Evolutionary conservation across 2,329 filamentous ascomycete genomes (phyloP).

Genomic region (Aspergillus vadensis): DNA sequence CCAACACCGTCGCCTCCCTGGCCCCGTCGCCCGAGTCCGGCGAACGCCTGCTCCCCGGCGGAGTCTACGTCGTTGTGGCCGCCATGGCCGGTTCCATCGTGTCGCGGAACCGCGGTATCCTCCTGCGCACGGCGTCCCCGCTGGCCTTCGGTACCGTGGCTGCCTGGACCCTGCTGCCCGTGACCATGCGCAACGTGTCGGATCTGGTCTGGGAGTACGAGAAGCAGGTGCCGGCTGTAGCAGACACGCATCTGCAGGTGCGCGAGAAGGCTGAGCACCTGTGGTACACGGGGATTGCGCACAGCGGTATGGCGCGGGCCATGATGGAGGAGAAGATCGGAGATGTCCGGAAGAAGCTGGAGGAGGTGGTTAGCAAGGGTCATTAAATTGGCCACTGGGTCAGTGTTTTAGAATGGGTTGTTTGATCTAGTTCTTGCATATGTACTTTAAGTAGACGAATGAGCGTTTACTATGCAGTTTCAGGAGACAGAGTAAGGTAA

Average conservation of each 20-base stretch:
- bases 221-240: constrained; percentile 79
- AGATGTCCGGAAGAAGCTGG: constrained; percentile 72
- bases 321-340: constrained; percentile 81
- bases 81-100: constrained; percentile 95
- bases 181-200: constrained; percentile 86
- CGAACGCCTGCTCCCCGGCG: constrained; percentile 85
- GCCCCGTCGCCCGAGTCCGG: constrained; percentile 82
- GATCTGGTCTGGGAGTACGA: constrained; percentile 91
- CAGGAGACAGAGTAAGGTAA: neutral
- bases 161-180: constrained; percentile 80
- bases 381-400: constrained; percentile 55
- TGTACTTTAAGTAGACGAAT: constrained; percentile 20
- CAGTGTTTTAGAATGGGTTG: constrained; percentile 12
- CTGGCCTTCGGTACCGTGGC: constrained; percentile 78
- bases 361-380: constrained; percentile 90
- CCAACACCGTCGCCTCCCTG: constrained; percentile 81
- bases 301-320: constrained; percentile 68
- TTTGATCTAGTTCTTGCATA: constrained; percentile 14
- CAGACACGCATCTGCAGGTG: constrained; percentile 75
- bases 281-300: constrained; percentile 72
- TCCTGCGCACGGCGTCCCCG: constrained; percentile 76
- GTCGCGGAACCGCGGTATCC: constrained; percentile 79
- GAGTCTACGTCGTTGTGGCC: constrained; percentile 88
- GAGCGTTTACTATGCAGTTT: neutral
- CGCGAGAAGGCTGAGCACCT: constrained; percentile 70